phyloP scores from a whole-genome alignment of 2,329 filamentous ascomycete species.

The Falciphora oryzae region DNA sequence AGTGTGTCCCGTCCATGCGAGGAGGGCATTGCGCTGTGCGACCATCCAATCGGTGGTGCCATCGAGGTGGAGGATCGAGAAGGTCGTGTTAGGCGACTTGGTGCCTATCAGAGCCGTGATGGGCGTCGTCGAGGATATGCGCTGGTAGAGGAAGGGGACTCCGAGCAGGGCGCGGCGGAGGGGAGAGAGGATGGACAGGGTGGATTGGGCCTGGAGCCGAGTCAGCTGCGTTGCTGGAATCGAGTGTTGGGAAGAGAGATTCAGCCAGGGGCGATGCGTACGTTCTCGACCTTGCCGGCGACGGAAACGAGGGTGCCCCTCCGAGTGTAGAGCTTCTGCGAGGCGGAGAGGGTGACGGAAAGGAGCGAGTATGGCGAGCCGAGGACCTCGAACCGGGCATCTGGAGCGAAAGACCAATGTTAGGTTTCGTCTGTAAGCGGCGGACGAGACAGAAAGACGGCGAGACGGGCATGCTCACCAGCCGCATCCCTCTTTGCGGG shows the following conservation, averaged over 20 bases:
- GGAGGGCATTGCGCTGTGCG: constrained; percentile 74
- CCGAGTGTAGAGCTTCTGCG: constrained; percentile 87
- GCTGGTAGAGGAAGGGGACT: constrained; percentile 92
- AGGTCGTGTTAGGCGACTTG: constrained; percentile 78
- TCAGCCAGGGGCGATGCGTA: constrained; percentile 33
- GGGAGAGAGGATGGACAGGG: constrained; percentile 79
- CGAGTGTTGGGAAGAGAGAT: background rate
- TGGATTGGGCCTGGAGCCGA: constrained; percentile 67
- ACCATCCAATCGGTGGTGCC: constrained; percentile 95
- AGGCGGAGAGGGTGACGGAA: constrained; percentile 87
- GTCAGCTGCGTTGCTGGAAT: background rate
- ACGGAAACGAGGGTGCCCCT: constrained; percentile 87
- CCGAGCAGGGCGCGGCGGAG: constrained; percentile 73
- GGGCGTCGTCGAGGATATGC: constrained; percentile 80
- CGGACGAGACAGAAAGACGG: background rate
- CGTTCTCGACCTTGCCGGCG: constrained; percentile 86
- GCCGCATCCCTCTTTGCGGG: constrained; percentile 40
- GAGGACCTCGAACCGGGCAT: constrained; percentile 91
- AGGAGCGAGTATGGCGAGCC: constrained; percentile 90
- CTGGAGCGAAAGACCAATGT: constrained; percentile 38
- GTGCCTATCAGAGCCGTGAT: constrained; percentile 85
- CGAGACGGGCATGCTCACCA: constrained; percentile 31
- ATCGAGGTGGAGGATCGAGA: constrained; percentile 83
- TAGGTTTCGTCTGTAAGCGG: background rate
- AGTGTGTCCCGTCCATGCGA: constrained; percentile 96